phyloP scores from a whole-genome alignment of 2,329 filamentous ascomycete species.

The Calonectria pteridis region DNA sequence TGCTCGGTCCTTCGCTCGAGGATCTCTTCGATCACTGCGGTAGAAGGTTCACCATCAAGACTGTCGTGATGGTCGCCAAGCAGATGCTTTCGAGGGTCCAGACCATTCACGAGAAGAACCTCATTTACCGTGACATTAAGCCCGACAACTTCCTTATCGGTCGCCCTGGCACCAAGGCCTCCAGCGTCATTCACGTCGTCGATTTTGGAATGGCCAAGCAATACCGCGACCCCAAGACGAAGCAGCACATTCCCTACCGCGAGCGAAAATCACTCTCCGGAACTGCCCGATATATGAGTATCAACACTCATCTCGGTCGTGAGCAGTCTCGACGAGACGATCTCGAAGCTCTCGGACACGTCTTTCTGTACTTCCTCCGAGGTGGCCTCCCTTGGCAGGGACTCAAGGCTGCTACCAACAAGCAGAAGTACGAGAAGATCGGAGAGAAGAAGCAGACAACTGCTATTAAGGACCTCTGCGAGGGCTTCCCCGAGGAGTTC shows the following conservation, averaged over 20 bases:
- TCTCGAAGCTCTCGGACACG: slow-evolving; percentile 85
- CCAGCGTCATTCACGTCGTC: slow-evolving; percentile 98
- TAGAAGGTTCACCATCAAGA: slow-evolving; percentile 95
- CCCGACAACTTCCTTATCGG: slow-evolving; percentile 99
- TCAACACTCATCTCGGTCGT: slow-evolving; percentile 97
- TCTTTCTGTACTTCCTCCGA: slow-evolving; percentile 82
- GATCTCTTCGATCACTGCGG: slow-evolving; percentile 99
- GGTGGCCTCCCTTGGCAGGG: slow-evolving; percentile 80
- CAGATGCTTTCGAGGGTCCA: slow-evolving; percentile 97
- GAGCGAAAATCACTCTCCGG: slow-evolving; percentile 97
- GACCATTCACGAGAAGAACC: slow-evolving; percentile 97
- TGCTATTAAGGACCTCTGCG: slow-evolving; percentile 94
- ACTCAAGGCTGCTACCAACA: slow-evolving; percentile 79
- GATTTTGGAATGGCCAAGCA: slow-evolving; percentile 99
- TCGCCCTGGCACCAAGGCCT: slow-evolving; percentile 89
- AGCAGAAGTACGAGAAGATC: slow-evolving; percentile 99
- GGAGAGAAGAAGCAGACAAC: slow-evolving; percentile 99
- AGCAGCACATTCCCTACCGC: slow-evolving; percentile 98
- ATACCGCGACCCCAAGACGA: slow-evolving; percentile 98
- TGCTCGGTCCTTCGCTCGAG: slow-evolving; percentile 93
- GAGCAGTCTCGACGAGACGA: slow-evolving; percentile 98
- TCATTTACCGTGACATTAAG: slow-evolving; percentile 99
- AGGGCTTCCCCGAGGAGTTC: slow-evolving; percentile 96
- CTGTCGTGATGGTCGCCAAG: slow-evolving; percentile 98
- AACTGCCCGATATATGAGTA: slow-evolving; percentile 98